These are phyloP conservation scores for Amylocystis lapponica DNA, from an alignment of 768 basidiomycete genomes.

Conservation along the genomic window DNA sequence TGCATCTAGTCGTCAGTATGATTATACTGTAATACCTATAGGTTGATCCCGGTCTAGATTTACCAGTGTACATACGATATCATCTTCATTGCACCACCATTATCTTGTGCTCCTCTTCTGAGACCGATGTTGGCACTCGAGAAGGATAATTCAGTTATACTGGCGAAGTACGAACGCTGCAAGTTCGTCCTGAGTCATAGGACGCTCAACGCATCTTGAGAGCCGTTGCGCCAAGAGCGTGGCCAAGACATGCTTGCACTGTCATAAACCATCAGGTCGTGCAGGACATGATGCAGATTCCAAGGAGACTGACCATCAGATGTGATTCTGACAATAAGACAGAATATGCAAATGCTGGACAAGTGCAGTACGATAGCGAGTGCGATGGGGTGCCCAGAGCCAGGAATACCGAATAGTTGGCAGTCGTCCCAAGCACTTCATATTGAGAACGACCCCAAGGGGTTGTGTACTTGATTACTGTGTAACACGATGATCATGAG, in stretches of 20 bases:
- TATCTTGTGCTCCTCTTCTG: not conserved
- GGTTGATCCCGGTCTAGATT: too few species aligned
- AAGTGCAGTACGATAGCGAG: conserved; percentile 56
- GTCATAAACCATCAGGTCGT: conserved; percentile 1
- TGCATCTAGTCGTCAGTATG: too few species aligned
- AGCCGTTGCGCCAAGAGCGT: conserved; percentile 53
- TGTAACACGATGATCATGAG: not conserved
- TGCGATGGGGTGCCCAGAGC: conserved; percentile 30
- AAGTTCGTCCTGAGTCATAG: conserved; percentile 43
- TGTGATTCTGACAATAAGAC: conserved; percentile 57
- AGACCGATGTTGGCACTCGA: not conserved
- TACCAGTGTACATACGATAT: not conserved
- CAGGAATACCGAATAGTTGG: conserved; percentile 52
- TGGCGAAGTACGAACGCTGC: conserved; percentile 32
- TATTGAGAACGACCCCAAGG: conserved; percentile 56
- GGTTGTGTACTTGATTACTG: conserved; percentile 58
- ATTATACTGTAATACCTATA: too few species aligned
- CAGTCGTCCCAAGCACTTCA: conserved; percentile 62
- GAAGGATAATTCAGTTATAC: not conserved
- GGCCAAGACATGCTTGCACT: conserved; percentile 84
- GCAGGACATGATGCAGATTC: not conserved
- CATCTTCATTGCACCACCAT: not conserved
- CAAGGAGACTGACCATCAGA: conserved; percentile 45
- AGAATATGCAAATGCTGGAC: conserved; percentile 64
- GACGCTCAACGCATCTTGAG: conserved; percentile 43